Evolutionary conservation across 1,284 basidiomycete genomes (phyloP).

Genomic region (Papiliotrema terrestris): DNA sequence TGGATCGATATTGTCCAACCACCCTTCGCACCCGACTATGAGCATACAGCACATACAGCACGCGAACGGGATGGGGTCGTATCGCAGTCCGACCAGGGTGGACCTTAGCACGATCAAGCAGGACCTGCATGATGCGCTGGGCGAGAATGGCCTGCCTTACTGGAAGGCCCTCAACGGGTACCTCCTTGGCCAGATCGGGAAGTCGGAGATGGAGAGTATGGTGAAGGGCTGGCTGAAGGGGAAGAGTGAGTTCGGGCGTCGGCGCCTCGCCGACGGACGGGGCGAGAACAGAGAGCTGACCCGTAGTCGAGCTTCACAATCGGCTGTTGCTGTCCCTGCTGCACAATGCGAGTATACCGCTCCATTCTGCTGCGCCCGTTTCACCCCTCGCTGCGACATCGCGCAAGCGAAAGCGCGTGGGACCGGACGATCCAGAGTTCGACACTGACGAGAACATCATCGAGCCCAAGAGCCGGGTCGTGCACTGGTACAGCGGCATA

Average conservation of each 20-base stretch:
- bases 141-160: conserved; percentile 61
- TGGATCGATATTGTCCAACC: background rate
- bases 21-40: background rate
- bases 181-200: conserved; percentile 41
- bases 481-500: conserved; percentile 40
- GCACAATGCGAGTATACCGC: conserved; percentile 40
- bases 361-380: conserved; percentile 19
- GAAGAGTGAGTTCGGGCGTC: conserved; percentile 27
- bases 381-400: conserved; percentile 7
- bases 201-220: conserved; percentile 40
- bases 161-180: conserved; percentile 48
- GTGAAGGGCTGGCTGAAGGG: conserved; percentile 41
- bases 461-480: conserved; percentile 34
- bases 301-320: conserved; percentile 44
- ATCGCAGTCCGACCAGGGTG: background rate
- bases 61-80: background rate
- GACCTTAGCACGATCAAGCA: conserved; percentile 60
- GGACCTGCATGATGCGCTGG: conserved; percentile 69
- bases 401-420: conserved; percentile 33
- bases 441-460: conserved; percentile 36
- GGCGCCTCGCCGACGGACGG: background rate
- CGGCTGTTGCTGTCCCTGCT: conserved; percentile 42
- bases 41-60: no score
- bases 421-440: conserved; percentile 31
- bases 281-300: background rate